Percentiles rank a stretch among this genome's conserved stretches.
Conservation (phyloP, 805 yeast species). For the Kodamaea nitidulidarum region DNA sequence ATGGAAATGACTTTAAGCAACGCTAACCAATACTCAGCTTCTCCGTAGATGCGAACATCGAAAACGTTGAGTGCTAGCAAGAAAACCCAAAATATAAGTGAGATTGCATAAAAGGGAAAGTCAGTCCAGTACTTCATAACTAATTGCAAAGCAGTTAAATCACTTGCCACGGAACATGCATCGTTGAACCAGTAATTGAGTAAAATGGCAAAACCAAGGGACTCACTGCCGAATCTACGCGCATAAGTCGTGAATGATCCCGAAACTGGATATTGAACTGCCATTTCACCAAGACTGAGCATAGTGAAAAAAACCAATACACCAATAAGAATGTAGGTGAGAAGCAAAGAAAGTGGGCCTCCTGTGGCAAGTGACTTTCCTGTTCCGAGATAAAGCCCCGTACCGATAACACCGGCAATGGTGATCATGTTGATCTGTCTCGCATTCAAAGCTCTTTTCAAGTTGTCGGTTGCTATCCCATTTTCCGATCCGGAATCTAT, state of each 20-base stretch:
- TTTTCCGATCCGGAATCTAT: slow-evolving; percentile 1
- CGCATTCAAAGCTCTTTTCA: slow-evolving; percentile 14
- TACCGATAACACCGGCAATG: slow-evolving; percentile 21
- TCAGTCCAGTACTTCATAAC: slow-evolving; percentile 34
- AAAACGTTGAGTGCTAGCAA: slow-evolving; percentile 24
- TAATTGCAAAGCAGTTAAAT: slow-evolving; percentile 41
- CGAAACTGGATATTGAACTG: slow-evolving; percentile 32
- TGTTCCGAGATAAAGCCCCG: slow-evolving; percentile 25
- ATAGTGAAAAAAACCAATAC: slow-evolving; percentile 25
- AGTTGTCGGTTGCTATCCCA: slow-evolving; percentile 3
- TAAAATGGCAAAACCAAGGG: slow-evolving; percentile 33
- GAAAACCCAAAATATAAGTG: slow-evolving; percentile 27
- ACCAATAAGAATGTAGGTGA: slow-evolving; percentile 19
- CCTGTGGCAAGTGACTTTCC: slow-evolving; percentile 19
- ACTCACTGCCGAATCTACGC: slow-evolving; percentile 23
- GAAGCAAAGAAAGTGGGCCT: slow-evolving; percentile 18
- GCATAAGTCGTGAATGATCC: slow-evolving; percentile 33
- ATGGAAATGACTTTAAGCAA: slow-evolving; percentile 29
- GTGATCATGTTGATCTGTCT: slow-evolving; percentile 16
- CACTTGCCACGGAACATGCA: slow-evolving; percentile 32
- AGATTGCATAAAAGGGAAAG: slow-evolving; percentile 15
- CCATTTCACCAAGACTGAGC: slow-evolving; percentile 32
- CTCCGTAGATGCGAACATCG: slow-evolving; percentile 33
- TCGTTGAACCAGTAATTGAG: slow-evolving; percentile 34
- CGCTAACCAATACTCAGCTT: slow-evolving; percentile 35